A percentile compares a stretch with the other conserved stretches of the same genome.
Conservation (phyloP, 192 early-diverging fungal species). For the Podila verticillata region DNA sequence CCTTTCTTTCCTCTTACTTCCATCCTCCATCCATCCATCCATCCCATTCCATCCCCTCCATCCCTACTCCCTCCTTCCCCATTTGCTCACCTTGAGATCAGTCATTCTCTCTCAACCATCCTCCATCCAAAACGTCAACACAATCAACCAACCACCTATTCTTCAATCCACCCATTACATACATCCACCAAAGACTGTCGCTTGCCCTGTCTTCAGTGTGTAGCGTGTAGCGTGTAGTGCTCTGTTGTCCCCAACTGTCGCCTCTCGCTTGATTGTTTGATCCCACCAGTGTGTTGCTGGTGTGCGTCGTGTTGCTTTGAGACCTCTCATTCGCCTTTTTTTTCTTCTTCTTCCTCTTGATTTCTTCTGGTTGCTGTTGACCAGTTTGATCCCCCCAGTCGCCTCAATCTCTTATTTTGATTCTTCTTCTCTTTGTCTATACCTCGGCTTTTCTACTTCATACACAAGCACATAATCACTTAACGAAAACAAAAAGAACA, state of each 20-base stretch:
- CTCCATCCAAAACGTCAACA: background rate
- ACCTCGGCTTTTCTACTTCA: background rate
- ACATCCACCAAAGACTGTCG: too few species aligned
- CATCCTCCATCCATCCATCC: background rate
- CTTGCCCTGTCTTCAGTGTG: too few species aligned
- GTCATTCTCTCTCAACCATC: background rate
- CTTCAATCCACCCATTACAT: background rate
- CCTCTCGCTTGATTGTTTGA: too few species aligned
- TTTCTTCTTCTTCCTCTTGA: slow-evolving; percentile 16
- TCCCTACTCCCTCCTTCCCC: background rate
- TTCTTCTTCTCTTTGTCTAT: background rate
- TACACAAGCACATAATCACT: background rate
- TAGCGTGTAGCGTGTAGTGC: too few species aligned
- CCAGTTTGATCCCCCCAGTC: slow-evolving; percentile 20
- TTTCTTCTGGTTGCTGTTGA: slow-evolving; percentile 52
- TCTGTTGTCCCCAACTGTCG: too few species aligned
- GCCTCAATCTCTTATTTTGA: slow-evolving; percentile 6
- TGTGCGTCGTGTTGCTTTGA: background rate
- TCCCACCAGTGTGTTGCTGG: slow-evolving; percentile 6
- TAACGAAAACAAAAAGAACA: slow-evolving; percentile 8
- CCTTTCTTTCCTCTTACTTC: background rate
- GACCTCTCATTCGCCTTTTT: slow-evolving; percentile 6
- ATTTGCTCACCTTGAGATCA: background rate
- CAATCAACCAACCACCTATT: background rate
- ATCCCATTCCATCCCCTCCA: background rate